Evolutionary conservation across 2,329 filamentous ascomycete genomes (phyloP), one percentile per base, ranked within the genome.

Genomic region (Cercospora canescens): DNA sequence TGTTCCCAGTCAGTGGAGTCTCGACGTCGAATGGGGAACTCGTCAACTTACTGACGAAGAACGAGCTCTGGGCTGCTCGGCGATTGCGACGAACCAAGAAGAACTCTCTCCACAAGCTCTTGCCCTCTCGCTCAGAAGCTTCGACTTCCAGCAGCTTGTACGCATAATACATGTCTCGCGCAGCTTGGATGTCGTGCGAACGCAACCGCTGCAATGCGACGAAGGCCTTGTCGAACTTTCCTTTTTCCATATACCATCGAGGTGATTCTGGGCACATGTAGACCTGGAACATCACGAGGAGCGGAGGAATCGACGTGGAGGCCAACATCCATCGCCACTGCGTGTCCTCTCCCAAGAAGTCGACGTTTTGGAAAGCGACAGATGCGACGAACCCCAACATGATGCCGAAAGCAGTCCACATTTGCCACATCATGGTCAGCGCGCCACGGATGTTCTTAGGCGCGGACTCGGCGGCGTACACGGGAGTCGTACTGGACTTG

Each of bases 391-490:
- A 79, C 4, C 81, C 81, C 0, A 83, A 73, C 72, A 83, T 81
- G 69, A 84, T 83, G 2, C 81, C 81, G 59, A 82, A 77, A 0
- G 76, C 76, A 1, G 76, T 78, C 76, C 76, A 75, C 57, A 82
- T 76, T 59, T 83, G 80, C 81, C 81, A 83, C 35, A 74, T 76
- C 80, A 82, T 83, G 26, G 81, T 81, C 0, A 83, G 71, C 12
- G 79, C 81, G 9, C 79, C 80, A 24, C 80, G 75, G 52, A 81
- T 79, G 1, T 68, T 71, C 28, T 77, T 75, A 5, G 79, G 80
- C 1, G 77, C 73, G 5, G 73, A 77, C 66, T 80, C 79, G 1
- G 80, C 78, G 3, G 78, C 73, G 48, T 76, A 81, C n/a, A 81
- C 75, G 0, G 81, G 81, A 0, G 82, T 80, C 1, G 81, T 83